Conservation (phyloP, 2,329 filamentous ascomycete genomes). For the Cladosporium sp. region DNA sequence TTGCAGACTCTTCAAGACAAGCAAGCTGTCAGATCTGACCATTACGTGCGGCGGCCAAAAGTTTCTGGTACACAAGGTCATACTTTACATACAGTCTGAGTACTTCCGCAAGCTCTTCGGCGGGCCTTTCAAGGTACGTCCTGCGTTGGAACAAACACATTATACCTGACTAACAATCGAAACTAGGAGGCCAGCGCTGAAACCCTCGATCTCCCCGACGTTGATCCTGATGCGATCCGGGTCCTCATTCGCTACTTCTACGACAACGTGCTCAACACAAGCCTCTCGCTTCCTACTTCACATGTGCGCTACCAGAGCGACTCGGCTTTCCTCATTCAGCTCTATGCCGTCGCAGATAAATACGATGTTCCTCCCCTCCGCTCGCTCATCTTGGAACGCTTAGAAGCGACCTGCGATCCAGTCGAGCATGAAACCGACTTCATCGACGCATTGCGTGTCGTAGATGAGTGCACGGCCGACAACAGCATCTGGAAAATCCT, state of each 20-base stretch:
- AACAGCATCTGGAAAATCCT: conserved; percentile 17
- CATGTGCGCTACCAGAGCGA: neutral
- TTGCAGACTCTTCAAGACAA: conserved; percentile 10
- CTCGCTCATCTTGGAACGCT: conserved; percentile 7
- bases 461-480: conserved; percentile 14
- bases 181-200: conserved; percentile 28
- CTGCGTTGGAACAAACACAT: conserved; percentile 24
- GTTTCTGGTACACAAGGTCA: conserved; percentile 39
- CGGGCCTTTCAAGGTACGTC: conserved; percentile 24
- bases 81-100: conserved; percentile 38
- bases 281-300: neutral
- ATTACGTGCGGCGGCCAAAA: conserved; percentile 36
- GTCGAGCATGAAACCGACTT: conserved; percentile 2
- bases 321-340: conserved; percentile 24
- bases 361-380: conserved; percentile 33
- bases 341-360: conserved; percentile 38
- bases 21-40: conserved; percentile 41
- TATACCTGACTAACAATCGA: conserved; percentile 41
- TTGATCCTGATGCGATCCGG: conserved; percentile 54
- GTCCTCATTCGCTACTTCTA: conserved; percentile 22
- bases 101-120: conserved; percentile 40
- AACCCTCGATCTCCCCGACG: conserved; percentile 52
- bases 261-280: conserved; percentile 14
- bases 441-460: conserved; percentile 15
- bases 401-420: conserved; percentile 11